Conservation (phyloP, 495 filamentous ascomycete genomes). For the Opeltia flavorubescens region DNA sequence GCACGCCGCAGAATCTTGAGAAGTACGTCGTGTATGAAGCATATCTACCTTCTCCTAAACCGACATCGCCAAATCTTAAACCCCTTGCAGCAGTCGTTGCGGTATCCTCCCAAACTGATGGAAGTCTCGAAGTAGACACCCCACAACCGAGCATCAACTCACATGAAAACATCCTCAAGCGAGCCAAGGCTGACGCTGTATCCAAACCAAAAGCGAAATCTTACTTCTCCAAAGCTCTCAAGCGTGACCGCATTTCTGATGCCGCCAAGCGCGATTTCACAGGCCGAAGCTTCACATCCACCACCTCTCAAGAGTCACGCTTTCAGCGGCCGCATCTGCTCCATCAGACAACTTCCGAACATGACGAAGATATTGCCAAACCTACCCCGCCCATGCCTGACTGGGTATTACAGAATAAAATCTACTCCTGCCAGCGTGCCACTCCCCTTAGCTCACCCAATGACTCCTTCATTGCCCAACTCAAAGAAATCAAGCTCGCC, state of each 20-base stretch:
- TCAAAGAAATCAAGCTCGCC: conserved; percentile 60
- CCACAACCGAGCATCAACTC: background rate
- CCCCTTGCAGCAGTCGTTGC: background rate
- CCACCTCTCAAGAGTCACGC: conserved; percentile 1
- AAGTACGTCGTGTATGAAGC: conserved; percentile 55
- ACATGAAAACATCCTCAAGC: conserved; percentile 29
- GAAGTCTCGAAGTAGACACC: too few relatives aligned
- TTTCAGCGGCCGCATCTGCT: conserved; percentile 31
- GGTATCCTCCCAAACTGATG: too few relatives aligned
- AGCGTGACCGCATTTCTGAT: conserved; percentile 9
- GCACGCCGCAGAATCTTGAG: conserved; percentile 39
- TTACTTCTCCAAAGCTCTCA: conserved; percentile 1
- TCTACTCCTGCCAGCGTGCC: conserved; percentile 71
- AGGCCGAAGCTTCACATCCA: conserved; percentile 14
- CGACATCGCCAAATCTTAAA: conserved; percentile 1
- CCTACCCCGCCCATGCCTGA: conserved; percentile 47
- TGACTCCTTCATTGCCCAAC: conserved; percentile 55
- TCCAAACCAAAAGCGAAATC: conserved; percentile 14
- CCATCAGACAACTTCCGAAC: conserved; percentile 57
- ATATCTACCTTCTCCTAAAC: conserved; percentile 18
- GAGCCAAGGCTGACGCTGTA: conserved; percentile 41
- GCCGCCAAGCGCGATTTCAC: conserved; percentile 13
- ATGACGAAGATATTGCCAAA: conserved; percentile 35
- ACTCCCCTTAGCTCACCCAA: conserved; percentile 62
- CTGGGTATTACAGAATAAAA: conserved; percentile 48